phyloP scores from a whole-genome alignment of 129 eudicot species.

The Arctium minus region DNA sequence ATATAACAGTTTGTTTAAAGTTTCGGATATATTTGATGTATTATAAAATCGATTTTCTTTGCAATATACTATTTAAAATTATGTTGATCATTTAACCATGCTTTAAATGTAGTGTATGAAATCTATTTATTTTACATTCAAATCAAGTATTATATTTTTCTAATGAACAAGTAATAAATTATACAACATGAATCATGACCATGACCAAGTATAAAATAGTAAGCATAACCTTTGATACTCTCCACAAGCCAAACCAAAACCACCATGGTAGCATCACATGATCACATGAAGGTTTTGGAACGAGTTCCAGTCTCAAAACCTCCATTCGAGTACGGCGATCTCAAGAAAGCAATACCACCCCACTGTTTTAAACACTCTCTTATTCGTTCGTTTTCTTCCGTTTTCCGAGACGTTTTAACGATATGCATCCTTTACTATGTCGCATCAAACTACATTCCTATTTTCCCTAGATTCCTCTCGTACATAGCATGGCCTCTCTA shows the following conservation, averaged over 20 bases:
- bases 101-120: too few species aligned
- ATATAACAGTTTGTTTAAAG: too few species aligned
- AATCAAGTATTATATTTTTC: too few species aligned
- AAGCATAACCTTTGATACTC: not conserved
- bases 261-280: not conserved
- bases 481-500: constrained; percentile 25
- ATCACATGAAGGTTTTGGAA: constrained; percentile 14
- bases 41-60: too few species aligned
- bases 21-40: too few species aligned
- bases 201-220: constrained; percentile 3
- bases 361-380: constrained; percentile 6
- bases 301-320: constrained; percentile 13
- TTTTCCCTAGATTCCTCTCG: not conserved
- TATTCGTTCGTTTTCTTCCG: constrained; percentile 1
- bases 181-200: not conserved
- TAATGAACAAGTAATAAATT: not conserved
- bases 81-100: too few species aligned
- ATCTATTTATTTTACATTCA: too few species aligned
- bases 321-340: not conserved
- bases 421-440: not conserved
- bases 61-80: too few species aligned
- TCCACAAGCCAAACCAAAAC: not conserved
- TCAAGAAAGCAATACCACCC: constrained; percentile 19
- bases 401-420: not conserved
- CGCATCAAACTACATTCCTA: constrained; percentile 9